phyloP scores from a whole-genome alignment of 352 stramenopile species.

The Globisporangium radiosum region DNA sequence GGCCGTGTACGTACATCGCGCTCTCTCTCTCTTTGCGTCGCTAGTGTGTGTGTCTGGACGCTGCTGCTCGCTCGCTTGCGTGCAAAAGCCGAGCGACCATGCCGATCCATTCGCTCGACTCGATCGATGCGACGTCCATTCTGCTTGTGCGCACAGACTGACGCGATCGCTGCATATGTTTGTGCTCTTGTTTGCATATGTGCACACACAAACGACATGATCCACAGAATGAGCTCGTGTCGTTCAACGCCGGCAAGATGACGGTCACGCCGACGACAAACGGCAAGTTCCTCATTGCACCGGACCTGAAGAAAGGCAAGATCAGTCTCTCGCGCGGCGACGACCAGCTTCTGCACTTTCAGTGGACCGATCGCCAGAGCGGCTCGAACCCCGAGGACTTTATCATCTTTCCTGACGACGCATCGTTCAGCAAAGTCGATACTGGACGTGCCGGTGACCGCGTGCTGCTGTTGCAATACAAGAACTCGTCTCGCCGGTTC shows the following conservation, averaged over 20 bases:
- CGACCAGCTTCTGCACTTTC: conserved; percentile 90
- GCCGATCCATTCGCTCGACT: no score
- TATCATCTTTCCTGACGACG: conserved; percentile 91
- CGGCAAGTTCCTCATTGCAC: conserved; percentile 85
- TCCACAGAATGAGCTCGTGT: conserved; percentile 72
- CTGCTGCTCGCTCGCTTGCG: neutral
- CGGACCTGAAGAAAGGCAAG: conserved; percentile 89
- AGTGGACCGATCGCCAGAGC: conserved; percentile 89
- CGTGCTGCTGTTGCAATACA: conserved; percentile 92
- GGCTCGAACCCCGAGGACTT: conserved; percentile 84
- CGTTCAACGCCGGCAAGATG: conserved; percentile 92
- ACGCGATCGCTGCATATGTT: neutral
- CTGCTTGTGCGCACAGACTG: neutral
- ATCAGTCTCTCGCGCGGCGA: conserved; percentile 81
- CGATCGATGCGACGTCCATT: no score
- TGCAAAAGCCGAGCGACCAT: neutral
- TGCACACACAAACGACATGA: neutral
- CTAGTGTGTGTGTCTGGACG: neutral
- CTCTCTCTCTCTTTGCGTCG: neutral
- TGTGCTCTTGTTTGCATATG: neutral
- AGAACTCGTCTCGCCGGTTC: conserved; percentile 87
- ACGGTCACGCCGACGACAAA: conserved; percentile 56
- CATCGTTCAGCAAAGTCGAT: conserved; percentile 83
- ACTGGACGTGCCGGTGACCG: conserved; percentile 81
- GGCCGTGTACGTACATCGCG: conserved; percentile 18